Base-by-base conservation (phyloP, 73 alveolate species). In the Paramecium sexaurelia region DNA sequence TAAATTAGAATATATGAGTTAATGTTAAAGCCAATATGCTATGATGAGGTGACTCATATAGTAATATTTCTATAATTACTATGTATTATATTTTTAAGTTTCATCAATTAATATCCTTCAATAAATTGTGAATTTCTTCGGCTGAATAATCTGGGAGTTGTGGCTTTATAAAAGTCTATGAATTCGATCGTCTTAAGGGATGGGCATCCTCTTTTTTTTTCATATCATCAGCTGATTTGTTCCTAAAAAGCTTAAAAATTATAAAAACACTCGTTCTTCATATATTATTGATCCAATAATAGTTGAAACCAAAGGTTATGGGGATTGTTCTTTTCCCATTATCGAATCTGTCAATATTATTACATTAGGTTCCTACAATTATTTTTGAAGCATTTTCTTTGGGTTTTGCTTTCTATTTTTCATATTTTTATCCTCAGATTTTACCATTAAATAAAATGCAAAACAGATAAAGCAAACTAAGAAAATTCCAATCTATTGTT, bases 381-480 rank as follows among this genome's bases (percentile, higher is more conserved):
- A 10, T 19, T 13, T 32, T 61, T 26, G 7, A 9, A 27, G 15
- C 83, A 29, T 61, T 61, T 29, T 61, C 29, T 51, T 61, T 5
- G 15, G 2, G 45, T 24, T 41, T 6, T 35, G 8, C 20, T 45
- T n/a, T 4, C 26, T 78, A n/a, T 17, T 10, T 24, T 13, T 78
- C 2, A 41, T 0, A 41, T 41, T 36, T 43, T 27, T 40, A 43
- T 78, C 75, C 41, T 78, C 75, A 17, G 71, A 78, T 43, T 41
- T 78, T 24, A 78, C 71, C 33, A 78, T 43, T 29, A 78, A 78
- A 8, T 78, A 78, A 33, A 78, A 78, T 19, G 90, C 90, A 78
- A 78, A 41, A 33, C 75, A 78, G 22, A 41, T 78, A 17, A 43
- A 9, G 1, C 20, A 40, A 7, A 78, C 71, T 17, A 78, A 43